These are phyloP conservation scores for Vitis hybrid DNA, from an alignment of 177 flowering plant species.

Conservation along the genomic window DNA sequence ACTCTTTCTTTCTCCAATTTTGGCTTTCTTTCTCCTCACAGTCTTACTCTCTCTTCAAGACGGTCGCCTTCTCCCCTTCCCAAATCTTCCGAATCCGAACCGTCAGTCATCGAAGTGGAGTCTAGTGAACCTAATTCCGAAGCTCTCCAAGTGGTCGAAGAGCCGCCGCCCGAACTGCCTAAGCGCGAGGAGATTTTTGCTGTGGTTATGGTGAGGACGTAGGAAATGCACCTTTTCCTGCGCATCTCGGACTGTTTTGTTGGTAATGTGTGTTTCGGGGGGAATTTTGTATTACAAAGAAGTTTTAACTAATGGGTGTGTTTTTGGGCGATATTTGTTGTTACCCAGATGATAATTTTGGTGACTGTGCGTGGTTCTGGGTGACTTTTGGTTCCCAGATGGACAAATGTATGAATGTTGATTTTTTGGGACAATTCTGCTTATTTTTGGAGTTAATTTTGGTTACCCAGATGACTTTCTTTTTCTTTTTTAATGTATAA, in stretches of 20 bases:
- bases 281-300: not conserved
- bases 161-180: conserved; percentile 24
- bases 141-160: conserved; percentile 21
- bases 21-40: conserved; percentile 18
- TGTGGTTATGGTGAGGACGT: conserved; percentile 71
- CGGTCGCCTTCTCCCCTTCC: conserved; percentile 25
- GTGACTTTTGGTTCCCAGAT: no score
- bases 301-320: not conserved
- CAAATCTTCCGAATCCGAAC: conserved; percentile 44
- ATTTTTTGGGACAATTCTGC: no score
- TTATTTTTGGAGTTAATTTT: no score
- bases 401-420: no score
- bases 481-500: not conserved
- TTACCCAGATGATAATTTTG: conserved; percentile 10
- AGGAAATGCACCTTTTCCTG: not conserved
- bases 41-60: conserved; percentile 22
- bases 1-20: not conserved
- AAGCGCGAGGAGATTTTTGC: conserved; percentile 76
- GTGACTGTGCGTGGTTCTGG: not conserved
- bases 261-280: not conserved
- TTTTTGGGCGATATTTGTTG: not conserved
- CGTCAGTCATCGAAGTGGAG: conserved; percentile 32
- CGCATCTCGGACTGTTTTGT: not conserved
- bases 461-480: not conserved
- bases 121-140: conserved; percentile 18